Base-by-base conservation (phyloP, 1,284 basidiomycete genomes). In the Pholiota adiposa region DNA sequence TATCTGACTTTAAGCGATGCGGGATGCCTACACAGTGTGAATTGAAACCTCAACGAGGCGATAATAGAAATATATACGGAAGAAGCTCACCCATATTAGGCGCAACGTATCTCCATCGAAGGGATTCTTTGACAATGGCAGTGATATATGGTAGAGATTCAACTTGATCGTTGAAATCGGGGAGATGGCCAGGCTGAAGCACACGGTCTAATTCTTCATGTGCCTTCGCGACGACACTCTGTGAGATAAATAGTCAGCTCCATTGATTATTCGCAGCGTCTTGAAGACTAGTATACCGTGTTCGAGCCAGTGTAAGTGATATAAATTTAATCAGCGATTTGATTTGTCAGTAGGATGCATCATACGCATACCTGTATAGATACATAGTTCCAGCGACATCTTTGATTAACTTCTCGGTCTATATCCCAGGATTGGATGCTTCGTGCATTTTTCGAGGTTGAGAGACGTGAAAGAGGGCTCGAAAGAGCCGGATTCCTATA, bases 1-100 rank as follows among this genome's bases (percentile, higher is more conserved):
- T n/a, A n/a, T n/a, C n/a, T 9, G 64, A 62, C 6, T 63, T 58
- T 8, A 71, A 49, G 16, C 60, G 40, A 54, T 74, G 77, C 0
- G 74, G 72, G 7, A 75, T 29, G n/a, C 14, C 63, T 62, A 12
- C 7, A 18, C 18, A 27, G 19, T n/a, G 6, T 5, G n/a, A 6
- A 6, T 23, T 16, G 29, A 34, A n/a, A n/a, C n/a, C n/a, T n/a
- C n/a, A n/a, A n/a, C 1, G 11, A 5, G 4, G 5, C 9, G 5
- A 7, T 48, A 8, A 14, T 6, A 33, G 4, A 8, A 12, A 1
- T n/a, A 23, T n/a, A 5, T 12, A 14, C 1, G 23, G 16, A 7
- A 19, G 6, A 51, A 18, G 16, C 29, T 33, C 31, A 60, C 59
- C 46, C 0, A 56, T 25, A 5, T n/a, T n/a, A n/a, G 59, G 59